These are phyloP conservation scores for Trametes punicea DNA, from an alignment of 768 basidiomycete species.

Conservation along the genomic window DNA sequence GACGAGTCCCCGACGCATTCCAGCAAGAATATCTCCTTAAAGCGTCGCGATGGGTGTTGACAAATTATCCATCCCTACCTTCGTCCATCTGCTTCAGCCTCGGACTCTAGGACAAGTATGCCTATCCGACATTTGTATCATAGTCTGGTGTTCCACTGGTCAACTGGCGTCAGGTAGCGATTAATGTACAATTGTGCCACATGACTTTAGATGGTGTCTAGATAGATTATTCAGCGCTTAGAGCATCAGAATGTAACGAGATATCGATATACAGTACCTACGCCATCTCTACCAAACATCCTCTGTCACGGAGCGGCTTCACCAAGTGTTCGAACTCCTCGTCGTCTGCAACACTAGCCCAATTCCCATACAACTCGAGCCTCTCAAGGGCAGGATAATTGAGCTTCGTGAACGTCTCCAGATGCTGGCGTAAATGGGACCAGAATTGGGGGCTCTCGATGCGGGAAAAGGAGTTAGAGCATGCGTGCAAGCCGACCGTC, in stretches of 20 bases:
- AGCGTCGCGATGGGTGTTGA: not conserved
- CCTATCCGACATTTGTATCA: no score
- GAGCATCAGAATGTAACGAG: no score
- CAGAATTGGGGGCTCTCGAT: constrained; percentile 36
- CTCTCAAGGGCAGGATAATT: constrained; percentile 44
- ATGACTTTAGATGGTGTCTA: no score
- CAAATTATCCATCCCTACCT: no score
- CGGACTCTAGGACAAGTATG: no score
- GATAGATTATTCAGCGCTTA: no score
- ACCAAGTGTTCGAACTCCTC: constrained; percentile 35
- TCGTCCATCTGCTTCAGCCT: no score
- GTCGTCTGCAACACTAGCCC: constrained; percentile 40
- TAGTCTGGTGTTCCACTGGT: no score
- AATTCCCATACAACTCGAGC: constrained; percentile 52
- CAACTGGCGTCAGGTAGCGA: no score
- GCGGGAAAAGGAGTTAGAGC: constrained; percentile 41
- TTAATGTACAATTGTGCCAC: no score
- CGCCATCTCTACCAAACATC: constrained; percentile 28
- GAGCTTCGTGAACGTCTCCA: constrained; percentile 39
- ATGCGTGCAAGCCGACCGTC: constrained; percentile 50
- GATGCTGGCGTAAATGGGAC: constrained; percentile 45
- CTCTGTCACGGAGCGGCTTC: constrained; percentile 33
- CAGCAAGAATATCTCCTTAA: no score
- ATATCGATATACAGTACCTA: not conserved
- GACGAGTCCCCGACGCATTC: no score